A percentile compares a stretch with the other conserved stretches of the same genome.
Evolutionary conservation across 2,329 filamentous ascomycete species (phyloP).

Genomic region (Diaporthe amygdali): DNA sequence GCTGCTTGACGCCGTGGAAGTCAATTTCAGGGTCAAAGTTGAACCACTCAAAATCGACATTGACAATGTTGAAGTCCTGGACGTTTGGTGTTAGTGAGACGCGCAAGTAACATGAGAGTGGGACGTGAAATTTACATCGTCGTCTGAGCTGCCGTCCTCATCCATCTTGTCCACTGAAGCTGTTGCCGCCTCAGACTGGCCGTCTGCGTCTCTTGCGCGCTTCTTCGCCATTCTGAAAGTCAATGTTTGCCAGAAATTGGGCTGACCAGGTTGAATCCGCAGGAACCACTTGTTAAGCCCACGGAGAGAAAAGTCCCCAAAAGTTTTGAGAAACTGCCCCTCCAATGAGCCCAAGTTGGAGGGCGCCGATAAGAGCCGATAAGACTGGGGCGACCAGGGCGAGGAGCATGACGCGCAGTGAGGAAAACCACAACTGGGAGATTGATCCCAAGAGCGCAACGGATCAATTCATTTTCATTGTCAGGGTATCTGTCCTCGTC

Average conservation of each 20-base stretch:
- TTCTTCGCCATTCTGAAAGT: constrained; percentile 40
- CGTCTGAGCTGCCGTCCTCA: constrained; percentile 56
- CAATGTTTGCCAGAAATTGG: background rate
- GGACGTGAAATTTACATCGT: constrained; percentile 48
- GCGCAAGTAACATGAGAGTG: constrained; percentile 9
- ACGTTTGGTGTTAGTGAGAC: constrained; percentile 25
- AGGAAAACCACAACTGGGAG: background rate
- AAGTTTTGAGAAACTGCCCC: constrained; percentile 21
- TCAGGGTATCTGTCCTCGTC: constrained; percentile 19
- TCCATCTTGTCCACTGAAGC: constrained; percentile 40
- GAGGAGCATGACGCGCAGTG: background rate
- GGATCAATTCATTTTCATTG: background rate
- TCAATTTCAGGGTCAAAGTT: constrained; percentile 89
- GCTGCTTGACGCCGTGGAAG: constrained; percentile 91
- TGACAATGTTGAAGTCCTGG: constrained; percentile 87
- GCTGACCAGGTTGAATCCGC: background rate
- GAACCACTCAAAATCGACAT: constrained; percentile 99
- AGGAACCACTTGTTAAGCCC: background rate
- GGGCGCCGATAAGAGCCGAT: constrained; percentile 22
- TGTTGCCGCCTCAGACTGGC: constrained; percentile 31
- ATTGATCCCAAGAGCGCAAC: background rate
- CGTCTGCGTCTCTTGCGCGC: constrained; percentile 40
- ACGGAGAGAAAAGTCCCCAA: background rate
- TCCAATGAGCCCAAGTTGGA: constrained; percentile 15
- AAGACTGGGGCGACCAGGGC: background rate